phyloP scores from a whole-genome alignment of 2,329 filamentous ascomycete species.

The Geosmithia putterillii region DNA sequence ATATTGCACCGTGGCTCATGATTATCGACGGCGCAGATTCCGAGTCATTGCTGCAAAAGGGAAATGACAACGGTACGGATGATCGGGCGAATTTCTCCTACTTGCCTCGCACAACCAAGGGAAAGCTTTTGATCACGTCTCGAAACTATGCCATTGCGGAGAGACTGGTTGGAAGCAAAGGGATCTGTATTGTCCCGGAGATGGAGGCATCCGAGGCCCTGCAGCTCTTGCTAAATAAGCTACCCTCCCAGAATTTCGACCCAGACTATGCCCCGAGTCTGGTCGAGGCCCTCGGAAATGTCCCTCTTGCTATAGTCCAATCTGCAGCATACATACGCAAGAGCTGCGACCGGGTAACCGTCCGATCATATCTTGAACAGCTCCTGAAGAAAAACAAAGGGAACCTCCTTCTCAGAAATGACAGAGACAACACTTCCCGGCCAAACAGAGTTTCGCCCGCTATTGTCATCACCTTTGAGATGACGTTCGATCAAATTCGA shows the following conservation, averaged over 20 bases:
- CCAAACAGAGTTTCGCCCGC: slow-evolving; percentile 10
- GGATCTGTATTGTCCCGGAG: background rate
- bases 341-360: background rate
- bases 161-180: background rate
- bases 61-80: background rate
- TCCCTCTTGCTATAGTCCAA: background rate
- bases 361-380: background rate
- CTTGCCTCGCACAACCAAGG: background rate
- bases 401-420: slow-evolving; percentile 7
- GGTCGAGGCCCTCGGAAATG: background rate
- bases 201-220: background rate
- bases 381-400: background rate
- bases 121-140: background rate
- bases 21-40: background rate
- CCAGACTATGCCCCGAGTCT: background rate
- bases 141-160: background rate
- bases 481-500: slow-evolving; percentile 20
- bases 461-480: slow-evolving; percentile 13
- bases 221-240: background rate
- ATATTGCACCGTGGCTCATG: background rate
- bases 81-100: background rate
- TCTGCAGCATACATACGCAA: background rate
- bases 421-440: slow-evolving; percentile 5
- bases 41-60: background rate
- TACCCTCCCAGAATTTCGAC: background rate